Evolutionary conservation across 2,329 filamentous ascomycete species (phyloP).

Genomic region (Alternaria novae-zelandiae): DNA sequence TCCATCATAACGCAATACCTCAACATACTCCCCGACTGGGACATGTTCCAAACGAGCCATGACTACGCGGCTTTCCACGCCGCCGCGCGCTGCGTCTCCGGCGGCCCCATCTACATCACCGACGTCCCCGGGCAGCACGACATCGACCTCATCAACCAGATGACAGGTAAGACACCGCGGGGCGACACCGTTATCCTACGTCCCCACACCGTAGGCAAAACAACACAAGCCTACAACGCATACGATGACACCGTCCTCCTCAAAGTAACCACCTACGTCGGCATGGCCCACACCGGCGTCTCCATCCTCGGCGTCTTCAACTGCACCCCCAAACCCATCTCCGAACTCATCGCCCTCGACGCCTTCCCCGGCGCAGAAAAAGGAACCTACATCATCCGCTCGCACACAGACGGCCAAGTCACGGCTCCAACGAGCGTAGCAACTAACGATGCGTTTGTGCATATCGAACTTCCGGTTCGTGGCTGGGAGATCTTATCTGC

Average conservation of each 20-base stretch:
- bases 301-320: slow-evolving; percentile 88
- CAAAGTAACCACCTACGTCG: slow-evolving; percentile 80
- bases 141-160: slow-evolving; percentile 74
- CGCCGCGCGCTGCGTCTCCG: slow-evolving; percentile 85
- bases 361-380: slow-evolving; percentile 74
- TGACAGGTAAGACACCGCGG: slow-evolving; percentile 75
- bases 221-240: slow-evolving; percentile 73
- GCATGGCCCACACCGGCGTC: slow-evolving; percentile 70
- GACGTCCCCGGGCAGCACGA: slow-evolving; percentile 86
- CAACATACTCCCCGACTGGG: slow-evolving; percentile 85
- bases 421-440: slow-evolving; percentile 59
- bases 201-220: slow-evolving; percentile 75
- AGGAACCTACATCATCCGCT: slow-evolving; percentile 72
- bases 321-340: slow-evolving; percentile 65
- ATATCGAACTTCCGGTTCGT: slow-evolving; percentile 66
- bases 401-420: slow-evolving; percentile 71
- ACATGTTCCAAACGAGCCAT: slow-evolving; percentile 74
- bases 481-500: slow-evolving; percentile 85
- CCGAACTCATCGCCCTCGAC: slow-evolving; percentile 72
- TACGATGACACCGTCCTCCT: slow-evolving; percentile 77
- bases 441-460: slow-evolving; percentile 60
- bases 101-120: slow-evolving; percentile 93
- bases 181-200: slow-evolving; percentile 82
- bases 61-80: slow-evolving; percentile 83
- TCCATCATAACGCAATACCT: slow-evolving; percentile 80